A percentile compares a stretch with the other conserved stretches of the same genome.
phyloP scores from a whole-genome alignment of 2,329 filamentous ascomycete genomes.

The Microdochium nivale region DNA sequence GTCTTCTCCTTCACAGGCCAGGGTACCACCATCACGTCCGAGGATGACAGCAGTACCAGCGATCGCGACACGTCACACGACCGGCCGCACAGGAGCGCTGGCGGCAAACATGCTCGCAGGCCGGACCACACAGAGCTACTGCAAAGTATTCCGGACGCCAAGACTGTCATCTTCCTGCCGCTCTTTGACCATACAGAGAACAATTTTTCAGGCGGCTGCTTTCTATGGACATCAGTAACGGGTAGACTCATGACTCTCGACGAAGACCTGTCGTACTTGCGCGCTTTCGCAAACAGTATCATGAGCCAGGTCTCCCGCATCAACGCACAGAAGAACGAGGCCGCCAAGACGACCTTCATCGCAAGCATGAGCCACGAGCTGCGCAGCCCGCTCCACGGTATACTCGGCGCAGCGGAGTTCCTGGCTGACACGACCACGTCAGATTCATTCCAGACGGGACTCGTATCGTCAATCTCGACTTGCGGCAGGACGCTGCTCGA shows the following conservation, averaged over 20 bases:
- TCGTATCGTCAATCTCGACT: slow-evolving; percentile 34
- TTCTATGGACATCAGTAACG: slow-evolving; percentile 23
- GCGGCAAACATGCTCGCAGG: not conserved
- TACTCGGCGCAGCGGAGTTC: slow-evolving; percentile 42
- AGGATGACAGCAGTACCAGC: slow-evolving; percentile 19
- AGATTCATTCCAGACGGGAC: slow-evolving; percentile 26
- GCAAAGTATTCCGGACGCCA: slow-evolving; percentile 22
- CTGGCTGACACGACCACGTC: slow-evolving; percentile 31
- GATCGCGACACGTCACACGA: slow-evolving; percentile 7
- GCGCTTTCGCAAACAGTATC: slow-evolving; percentile 37
- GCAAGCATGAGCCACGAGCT: slow-evolving; percentile 51
- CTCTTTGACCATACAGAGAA: slow-evolving; percentile 25
- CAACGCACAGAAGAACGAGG: slow-evolving; percentile 40
- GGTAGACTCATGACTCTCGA: slow-evolving; percentile 26
- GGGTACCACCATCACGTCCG: slow-evolving; percentile 17
- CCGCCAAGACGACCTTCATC: slow-evolving; percentile 49
- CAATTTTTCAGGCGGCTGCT: slow-evolving; percentile 23
- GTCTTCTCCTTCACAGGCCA: slow-evolving; percentile 20
- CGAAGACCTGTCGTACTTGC: slow-evolving; percentile 22
- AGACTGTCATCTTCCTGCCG: slow-evolving; percentile 24
- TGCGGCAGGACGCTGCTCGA: slow-evolving; percentile 40
- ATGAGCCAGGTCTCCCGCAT: slow-evolving; percentile 48
- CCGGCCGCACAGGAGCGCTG: too few species aligned
- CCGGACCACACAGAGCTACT: slow-evolving; percentile 17
- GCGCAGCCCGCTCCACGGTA: slow-evolving; percentile 47